These are phyloP conservation scores for Saturnispora gosingensis DNA, from an alignment of 805 yeast genomes.

Conservation along the genomic window DNA sequence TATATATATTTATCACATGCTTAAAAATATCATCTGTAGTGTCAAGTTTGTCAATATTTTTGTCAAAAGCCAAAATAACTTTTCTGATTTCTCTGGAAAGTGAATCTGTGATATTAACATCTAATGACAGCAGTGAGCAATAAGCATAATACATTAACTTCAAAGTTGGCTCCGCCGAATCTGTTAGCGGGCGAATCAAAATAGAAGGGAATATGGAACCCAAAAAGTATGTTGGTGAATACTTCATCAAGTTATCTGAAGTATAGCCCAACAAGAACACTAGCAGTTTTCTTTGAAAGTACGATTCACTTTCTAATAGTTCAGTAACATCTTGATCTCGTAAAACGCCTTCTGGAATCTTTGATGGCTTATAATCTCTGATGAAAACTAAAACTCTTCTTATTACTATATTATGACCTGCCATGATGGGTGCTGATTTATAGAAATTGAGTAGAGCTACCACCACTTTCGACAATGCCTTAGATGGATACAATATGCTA, in stretches of 20 bases:
- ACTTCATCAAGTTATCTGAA: neutral
- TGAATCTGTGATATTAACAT: slow-evolving; percentile 42
- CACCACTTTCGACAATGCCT: slow-evolving; percentile 63
- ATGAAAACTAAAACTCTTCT: slow-evolving; percentile 58
- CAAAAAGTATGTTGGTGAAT: neutral
- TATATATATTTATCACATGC: slow-evolving; percentile 34
- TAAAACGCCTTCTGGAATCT: slow-evolving; percentile 29
- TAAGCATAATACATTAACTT: slow-evolving; percentile 16
- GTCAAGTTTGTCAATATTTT: slow-evolving; percentile 18
- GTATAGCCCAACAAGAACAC: slow-evolving; percentile 34
- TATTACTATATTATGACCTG: slow-evolving; percentile 28
- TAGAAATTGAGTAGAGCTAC: slow-evolving; percentile 48
- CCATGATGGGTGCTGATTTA: slow-evolving; percentile 30
- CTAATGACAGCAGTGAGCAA: slow-evolving; percentile 52
- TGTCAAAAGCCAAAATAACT: slow-evolving; percentile 34
- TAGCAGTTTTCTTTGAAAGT: slow-evolving; percentile 55
- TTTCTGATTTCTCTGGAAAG: slow-evolving; percentile 31
- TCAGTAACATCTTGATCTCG: slow-evolving; percentile 29
- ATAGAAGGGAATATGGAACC: neutral
- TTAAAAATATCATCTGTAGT: slow-evolving; percentile 33
- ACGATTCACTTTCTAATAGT: slow-evolving; percentile 45
- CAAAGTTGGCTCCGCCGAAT: neutral
- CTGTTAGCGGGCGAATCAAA: neutral
- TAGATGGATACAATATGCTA: slow-evolving; percentile 66
- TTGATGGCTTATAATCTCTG: slow-evolving; percentile 47